These are phyloP conservation scores for Boletus bicolor DNA, from an alignment of 768 basidiomycete genomes.

Conservation along the genomic window DNA sequence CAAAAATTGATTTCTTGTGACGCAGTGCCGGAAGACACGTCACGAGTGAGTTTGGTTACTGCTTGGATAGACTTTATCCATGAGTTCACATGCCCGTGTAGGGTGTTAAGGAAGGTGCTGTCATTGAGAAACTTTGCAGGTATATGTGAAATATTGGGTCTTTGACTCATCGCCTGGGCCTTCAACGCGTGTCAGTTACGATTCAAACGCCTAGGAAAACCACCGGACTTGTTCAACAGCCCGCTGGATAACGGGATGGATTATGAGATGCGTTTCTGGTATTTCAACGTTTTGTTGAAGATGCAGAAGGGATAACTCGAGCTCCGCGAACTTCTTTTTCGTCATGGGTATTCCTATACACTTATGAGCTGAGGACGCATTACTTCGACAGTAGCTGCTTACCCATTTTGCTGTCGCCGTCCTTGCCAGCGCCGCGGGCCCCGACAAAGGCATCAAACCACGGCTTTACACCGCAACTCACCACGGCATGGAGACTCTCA, in stretches of 20 bases:
- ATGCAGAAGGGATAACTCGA: constrained; percentile 90
- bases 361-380: constrained; percentile 3
- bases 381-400: constrained; percentile 18
- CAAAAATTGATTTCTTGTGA: constrained; percentile 99
- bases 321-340: constrained; percentile 98
- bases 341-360: constrained; percentile 85
- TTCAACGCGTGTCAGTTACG: constrained; percentile 13
- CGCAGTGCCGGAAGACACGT: constrained; percentile 91
- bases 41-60: constrained; percentile 92
- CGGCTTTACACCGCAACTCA: constrained; percentile 93
- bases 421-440: constrained; percentile 70
- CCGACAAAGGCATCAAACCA: constrained; percentile 99
- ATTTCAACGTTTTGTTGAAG: constrained; percentile 99
- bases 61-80: constrained; percentile 99
- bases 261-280: constrained; percentile 89
- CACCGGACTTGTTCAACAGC: constrained; percentile 70
- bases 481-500: constrained; percentile 91
- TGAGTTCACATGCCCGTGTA: constrained; percentile 90
- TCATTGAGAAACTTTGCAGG: constrained; percentile 77
- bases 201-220: constrained; percentile 30
- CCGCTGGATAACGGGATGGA: constrained; percentile 85
- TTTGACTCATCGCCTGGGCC: constrained; percentile 51
- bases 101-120: constrained; percentile 86
- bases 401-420: constrained; percentile 82
- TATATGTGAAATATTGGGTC: constrained; percentile 74